A percentile compares a stretch with the other conserved stretches of the same genome.
Conservation (phyloP, 768 basidiomycete species). For the Gloeostereum incarnatum region DNA sequence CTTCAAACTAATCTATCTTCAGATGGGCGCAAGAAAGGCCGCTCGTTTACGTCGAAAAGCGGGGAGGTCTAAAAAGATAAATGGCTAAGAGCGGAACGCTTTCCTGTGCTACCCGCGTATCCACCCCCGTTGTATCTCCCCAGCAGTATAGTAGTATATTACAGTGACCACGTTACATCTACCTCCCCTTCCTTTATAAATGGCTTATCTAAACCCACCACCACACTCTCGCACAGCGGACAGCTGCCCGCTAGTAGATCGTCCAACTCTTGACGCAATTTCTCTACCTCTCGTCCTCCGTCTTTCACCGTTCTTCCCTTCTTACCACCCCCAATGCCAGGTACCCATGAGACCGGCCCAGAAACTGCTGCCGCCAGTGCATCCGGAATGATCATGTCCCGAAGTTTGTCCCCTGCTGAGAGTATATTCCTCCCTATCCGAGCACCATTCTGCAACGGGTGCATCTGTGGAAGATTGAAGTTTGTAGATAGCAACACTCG, state of each 20-base stretch:
- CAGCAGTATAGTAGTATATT: slow-evolving; percentile 7
- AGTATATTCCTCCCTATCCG: slow-evolving; percentile 73
- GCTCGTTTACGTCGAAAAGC: slow-evolving; percentile 63
- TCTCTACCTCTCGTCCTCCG: slow-evolving; percentile 56
- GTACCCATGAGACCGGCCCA: slow-evolving; percentile 70
- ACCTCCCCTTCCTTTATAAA: slow-evolving; percentile 76
- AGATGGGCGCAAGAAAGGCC: slow-evolving; percentile 80
- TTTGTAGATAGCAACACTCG: slow-evolving; percentile 71
- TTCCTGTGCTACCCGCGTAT: slow-evolving; percentile 1
- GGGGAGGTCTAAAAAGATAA: slow-evolving; percentile 75
- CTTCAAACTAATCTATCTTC: not conserved
- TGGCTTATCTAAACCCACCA: slow-evolving; percentile 78
- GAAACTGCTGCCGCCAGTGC: slow-evolving; percentile 81
- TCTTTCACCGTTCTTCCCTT: slow-evolving; percentile 40
- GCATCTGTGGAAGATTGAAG: no score
- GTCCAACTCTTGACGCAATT: slow-evolving; percentile 77
- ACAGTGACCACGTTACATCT: slow-evolving; percentile 73
- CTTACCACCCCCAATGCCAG: slow-evolving; percentile 49
- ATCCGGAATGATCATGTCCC: slow-evolving; percentile 92
- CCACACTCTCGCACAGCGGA: slow-evolving; percentile 87
- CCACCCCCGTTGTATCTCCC: not conserved
- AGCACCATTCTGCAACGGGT: slow-evolving; percentile 54
- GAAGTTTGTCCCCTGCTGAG: slow-evolving; percentile 80
- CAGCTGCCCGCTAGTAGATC: slow-evolving; percentile 84
- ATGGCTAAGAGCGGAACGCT: slow-evolving; percentile 46